Conservation (phyloP, 768 basidiomycete genomes). For the Calocybe gangraenosa region DNA sequence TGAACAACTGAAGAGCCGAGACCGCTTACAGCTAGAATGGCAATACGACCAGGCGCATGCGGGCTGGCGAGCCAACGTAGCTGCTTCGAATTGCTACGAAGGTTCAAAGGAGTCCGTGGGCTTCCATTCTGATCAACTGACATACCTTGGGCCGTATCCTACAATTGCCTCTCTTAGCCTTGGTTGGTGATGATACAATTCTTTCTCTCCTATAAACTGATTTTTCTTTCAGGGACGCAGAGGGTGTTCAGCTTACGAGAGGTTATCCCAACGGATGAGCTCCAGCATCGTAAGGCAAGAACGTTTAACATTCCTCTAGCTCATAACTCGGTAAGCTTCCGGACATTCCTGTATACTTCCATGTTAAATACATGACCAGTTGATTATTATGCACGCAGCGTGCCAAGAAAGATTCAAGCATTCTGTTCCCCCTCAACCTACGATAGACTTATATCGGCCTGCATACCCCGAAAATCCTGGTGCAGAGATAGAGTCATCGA, state of each 20-base stretch:
- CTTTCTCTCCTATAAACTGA: background rate
- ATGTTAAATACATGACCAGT: slow-evolving; percentile 30
- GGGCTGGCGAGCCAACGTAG: slow-evolving; percentile 78
- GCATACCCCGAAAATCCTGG: slow-evolving; percentile 34
- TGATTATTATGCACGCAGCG: slow-evolving; percentile 84
- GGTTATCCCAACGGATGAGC: slow-evolving; percentile 64
- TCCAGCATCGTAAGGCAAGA: slow-evolving; percentile 49
- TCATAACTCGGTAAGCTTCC: slow-evolving; percentile 64
- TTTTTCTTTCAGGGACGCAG: slow-evolving; percentile 46
- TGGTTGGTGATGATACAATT: slow-evolving; percentile 35
- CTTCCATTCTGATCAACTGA: slow-evolving; percentile 77
- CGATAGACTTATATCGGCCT: slow-evolving; percentile 72
- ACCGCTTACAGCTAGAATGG: slow-evolving; percentile 69
- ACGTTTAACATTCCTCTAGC: slow-evolving; percentile 75
- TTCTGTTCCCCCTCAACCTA: slow-evolving; percentile 64
- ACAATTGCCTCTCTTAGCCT: slow-evolving; percentile 84
- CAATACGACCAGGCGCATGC: slow-evolving; percentile 25
- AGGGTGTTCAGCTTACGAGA: slow-evolving; percentile 74
- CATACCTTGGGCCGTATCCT: slow-evolving; percentile 78
- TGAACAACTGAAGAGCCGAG: slow-evolving; percentile 58
- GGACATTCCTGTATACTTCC: background rate
- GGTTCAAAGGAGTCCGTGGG: slow-evolving; percentile 82
- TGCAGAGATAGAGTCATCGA: slow-evolving; percentile 42
- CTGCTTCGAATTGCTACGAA: slow-evolving; percentile 81
- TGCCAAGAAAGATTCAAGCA: slow-evolving; percentile 85